Evolutionary conservation across 2,329 filamentous ascomycete species (phyloP).

Genomic region (Stagonosporopsis rhizophila): DNA sequence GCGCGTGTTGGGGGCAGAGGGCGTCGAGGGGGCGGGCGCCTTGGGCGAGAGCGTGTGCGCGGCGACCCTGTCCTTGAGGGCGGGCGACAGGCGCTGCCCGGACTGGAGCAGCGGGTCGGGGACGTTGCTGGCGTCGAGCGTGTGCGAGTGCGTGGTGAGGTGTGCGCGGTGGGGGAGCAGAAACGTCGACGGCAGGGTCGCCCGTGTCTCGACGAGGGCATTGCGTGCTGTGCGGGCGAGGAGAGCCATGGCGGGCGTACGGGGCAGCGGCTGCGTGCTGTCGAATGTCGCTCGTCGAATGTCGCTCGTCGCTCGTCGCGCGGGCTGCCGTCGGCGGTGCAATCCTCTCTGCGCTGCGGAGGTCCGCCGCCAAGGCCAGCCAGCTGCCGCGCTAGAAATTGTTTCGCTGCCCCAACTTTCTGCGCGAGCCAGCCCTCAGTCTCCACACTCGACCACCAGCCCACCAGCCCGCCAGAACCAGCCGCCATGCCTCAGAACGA

Average conservation of each 20-base stretch:
- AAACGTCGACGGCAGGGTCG: conserved; percentile 54
- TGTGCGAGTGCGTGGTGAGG: conserved; percentile 53
- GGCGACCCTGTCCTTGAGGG: conserved; percentile 32
- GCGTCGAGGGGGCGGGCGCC: conserved; percentile 20
- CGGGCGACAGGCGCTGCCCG: conserved; percentile 47
- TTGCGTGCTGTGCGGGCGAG: conserved; percentile 63
- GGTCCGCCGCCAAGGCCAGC: conserved; percentile 20
- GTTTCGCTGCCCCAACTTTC: conserved; percentile 8
- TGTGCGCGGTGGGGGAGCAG: conserved; percentile 60
- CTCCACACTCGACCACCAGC: conserved; percentile 10
- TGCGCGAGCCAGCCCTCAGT: conserved; percentile 3
- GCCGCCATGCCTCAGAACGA: conserved; percentile 77
- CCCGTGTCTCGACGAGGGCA: conserved; percentile 66
- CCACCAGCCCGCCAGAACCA: conserved; percentile 8
- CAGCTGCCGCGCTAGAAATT: conserved; percentile 20
- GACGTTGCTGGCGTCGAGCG: conserved; percentile 47
- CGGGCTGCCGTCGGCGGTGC: neutral
- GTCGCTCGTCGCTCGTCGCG: neutral
- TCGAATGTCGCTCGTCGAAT: neutral
- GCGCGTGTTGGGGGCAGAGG: conserved; percentile 31
- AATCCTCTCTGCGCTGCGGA: conserved; percentile 20
- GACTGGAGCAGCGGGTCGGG: conserved; percentile 57
- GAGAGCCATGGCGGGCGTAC: conserved; percentile 43
- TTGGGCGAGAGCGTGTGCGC: conserved; percentile 25
- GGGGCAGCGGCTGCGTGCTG: neutral